Base-by-base conservation (phyloP, 345 rosid species). In the Brassica incana region DNA sequence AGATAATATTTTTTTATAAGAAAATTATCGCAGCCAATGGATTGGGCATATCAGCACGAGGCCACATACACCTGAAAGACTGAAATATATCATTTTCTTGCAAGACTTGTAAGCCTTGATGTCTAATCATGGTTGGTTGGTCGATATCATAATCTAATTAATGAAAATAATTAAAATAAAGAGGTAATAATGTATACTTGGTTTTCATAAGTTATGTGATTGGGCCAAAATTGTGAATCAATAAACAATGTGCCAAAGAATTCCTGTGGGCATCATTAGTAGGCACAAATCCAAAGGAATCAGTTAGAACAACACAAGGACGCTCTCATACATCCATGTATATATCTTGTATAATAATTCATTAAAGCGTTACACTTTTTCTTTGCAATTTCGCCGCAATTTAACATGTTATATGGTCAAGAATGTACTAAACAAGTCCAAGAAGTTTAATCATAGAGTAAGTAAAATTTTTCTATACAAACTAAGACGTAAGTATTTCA, bases 231-330 rank as follows among this genome's bases (percentile, higher is more conserved):
- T 27, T 75, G 77, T 40, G 72, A 75, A 75, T 75, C 76, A 70
- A 75, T 80, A 80, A 80, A 80, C 77, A 80, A 76, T 76, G 73
- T 80, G 83, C 73, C 83, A 58, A 75, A 70, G 33, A 80, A 71
- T 76, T 71, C 65, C 59, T 76, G 80, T 80, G 83, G 83, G 73
- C 63, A 75, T 80, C 52, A 75, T 80, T 75, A 75, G 73, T 75
- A 58, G 83, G 73, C 80, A 80, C 59, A 65, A 43, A 65, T 76
- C 38, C 69, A 43, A 76, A 71, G 73, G 83, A 65, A 75, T 73
- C 63, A 65, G 40, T 54, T 65, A 64, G 60, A 70, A 54, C 77
- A 80, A 75, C 63, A 70, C 6, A 79, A 67, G 23, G 33, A 79
- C 75, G 75, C 83, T 69, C 40, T 1, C 76, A 64, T 69, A 12